Percentiles rank a stretch among this genome's conserved stretches.
phyloP scores from a whole-genome alignment of 768 basidiomycete species.

The Mycena crocata region DNA sequence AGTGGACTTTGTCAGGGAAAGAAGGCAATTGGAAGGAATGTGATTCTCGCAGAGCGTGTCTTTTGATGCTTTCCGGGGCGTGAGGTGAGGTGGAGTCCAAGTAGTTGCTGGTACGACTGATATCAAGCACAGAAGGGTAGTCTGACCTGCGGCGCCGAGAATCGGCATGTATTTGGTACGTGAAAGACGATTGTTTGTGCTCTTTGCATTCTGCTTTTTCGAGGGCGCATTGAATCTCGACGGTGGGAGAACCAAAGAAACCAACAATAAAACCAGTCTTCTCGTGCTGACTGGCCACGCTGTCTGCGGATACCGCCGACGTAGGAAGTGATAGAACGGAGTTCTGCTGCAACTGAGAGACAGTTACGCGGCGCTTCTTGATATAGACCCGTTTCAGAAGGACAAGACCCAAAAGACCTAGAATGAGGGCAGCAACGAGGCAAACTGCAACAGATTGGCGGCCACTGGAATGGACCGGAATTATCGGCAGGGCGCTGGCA shows the following conservation, averaged over 20 bases:
- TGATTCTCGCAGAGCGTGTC: constrained; percentile 16
- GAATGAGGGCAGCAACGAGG: constrained; percentile 42
- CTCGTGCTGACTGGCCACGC: constrained; percentile 31
- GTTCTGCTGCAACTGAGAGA: constrained; percentile 13
- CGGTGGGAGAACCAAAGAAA: constrained; percentile 57
- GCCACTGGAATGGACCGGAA: constrained; percentile 24
- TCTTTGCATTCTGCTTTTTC: constrained; percentile 34
- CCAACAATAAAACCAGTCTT: constrained; percentile 56
- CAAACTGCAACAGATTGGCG: constrained; percentile 36
- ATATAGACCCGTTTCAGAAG: constrained; percentile 44
- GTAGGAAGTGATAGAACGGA: constrained; percentile 23
- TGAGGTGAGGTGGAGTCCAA: constrained; percentile 12
- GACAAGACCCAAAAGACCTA: constrained; percentile 40
- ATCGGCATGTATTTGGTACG: constrained; percentile 32
- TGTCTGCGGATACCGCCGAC: constrained; percentile 20
- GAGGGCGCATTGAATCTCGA: constrained; percentile 47
- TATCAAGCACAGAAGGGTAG: constrained; percentile 33
- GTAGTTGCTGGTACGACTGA: constrained; percentile 27
- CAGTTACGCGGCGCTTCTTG: constrained; percentile 37
- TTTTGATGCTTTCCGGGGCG: constrained; percentile 11
- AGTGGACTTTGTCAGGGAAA: constrained; percentile 33
- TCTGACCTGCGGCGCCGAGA: constrained; percentile 34
- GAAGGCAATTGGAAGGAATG: constrained; percentile 34
- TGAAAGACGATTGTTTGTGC: constrained; percentile 35
- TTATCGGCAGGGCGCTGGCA: constrained; percentile 19